A percentile compares a stretch with the other conserved stretches of the same genome.
phyloP scores from a whole-genome alignment of 495 filamentous ascomycete species.

The Aspergillus ostianus region DNA sequence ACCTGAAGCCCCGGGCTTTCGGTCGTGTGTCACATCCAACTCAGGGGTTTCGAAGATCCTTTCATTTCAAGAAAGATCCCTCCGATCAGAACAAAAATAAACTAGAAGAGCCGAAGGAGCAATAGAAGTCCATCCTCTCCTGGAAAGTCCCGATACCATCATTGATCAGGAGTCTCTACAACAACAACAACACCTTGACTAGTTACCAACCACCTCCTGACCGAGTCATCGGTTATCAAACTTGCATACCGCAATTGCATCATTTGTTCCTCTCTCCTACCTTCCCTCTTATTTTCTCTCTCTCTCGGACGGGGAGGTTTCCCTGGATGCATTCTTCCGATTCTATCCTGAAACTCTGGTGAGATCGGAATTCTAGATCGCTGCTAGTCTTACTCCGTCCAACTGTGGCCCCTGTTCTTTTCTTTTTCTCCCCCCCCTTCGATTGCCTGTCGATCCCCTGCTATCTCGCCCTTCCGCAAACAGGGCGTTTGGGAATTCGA shows the following conservation, averaged over 20 bases:
- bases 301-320: neutral
- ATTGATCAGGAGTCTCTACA: neutral
- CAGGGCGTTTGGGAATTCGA: slow-evolving; percentile 11
- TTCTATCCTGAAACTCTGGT: slow-evolving; percentile 3
- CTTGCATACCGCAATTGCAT: neutral
- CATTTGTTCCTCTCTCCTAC: neutral
- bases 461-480: slow-evolving; percentile 16
- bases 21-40: slow-evolving; percentile 15
- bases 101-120: neutral
- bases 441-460: slow-evolving; percentile 21
- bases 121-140: neutral
- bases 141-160: neutral
- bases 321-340: neutral
- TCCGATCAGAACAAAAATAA: slow-evolving; percentile 1
- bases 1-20: slow-evolving; percentile 19
- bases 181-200: neutral
- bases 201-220: neutral
- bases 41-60: slow-evolving; percentile 8
- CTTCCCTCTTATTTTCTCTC: neutral
- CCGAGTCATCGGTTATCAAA: neutral
- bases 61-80: slow-evolving; percentile 3
- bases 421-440: neutral
- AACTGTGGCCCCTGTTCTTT: slow-evolving; percentile 5
- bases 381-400: slow-evolving; percentile 12
- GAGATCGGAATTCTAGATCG: slow-evolving; percentile 14